These are phyloP conservation scores for Saccharomycopsis babjevae DNA, from an alignment of 805 yeast genomes.

Conservation along the genomic window DNA sequence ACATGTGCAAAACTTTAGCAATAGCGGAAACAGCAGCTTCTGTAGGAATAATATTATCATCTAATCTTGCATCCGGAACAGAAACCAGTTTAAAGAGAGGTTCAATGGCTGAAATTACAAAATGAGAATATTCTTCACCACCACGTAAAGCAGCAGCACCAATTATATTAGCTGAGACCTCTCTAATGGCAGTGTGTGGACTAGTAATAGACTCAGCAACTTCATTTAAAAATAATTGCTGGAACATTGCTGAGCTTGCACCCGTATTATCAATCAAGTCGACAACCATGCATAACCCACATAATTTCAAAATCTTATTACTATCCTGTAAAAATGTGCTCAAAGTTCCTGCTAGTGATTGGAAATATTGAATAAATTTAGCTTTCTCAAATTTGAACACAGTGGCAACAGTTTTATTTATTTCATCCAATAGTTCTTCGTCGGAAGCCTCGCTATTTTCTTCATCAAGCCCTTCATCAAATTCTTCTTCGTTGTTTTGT, in stretches of 20 bases:
- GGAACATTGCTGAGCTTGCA: slow-evolving; percentile 49
- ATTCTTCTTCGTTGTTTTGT: slow-evolving; percentile 62
- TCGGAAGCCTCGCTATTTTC: slow-evolving; percentile 80
- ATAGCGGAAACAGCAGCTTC: slow-evolving; percentile 78
- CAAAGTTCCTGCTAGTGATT: slow-evolving; percentile 51
- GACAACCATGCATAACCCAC: slow-evolving; percentile 71
- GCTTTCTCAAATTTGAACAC: slow-evolving; percentile 55
- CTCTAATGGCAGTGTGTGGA: slow-evolving; percentile 66
- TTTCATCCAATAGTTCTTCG: slow-evolving; percentile 81
- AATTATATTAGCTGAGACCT: slow-evolving; percentile 74
- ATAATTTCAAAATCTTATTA: slow-evolving; percentile 56
- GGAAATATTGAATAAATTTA: slow-evolving; percentile 55
- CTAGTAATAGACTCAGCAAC: slow-evolving; percentile 55
- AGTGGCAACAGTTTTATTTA: slow-evolving; percentile 62
- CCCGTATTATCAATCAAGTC: slow-evolving; percentile 80
- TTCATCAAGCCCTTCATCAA: slow-evolving; percentile 76
- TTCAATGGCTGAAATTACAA: slow-evolving; percentile 60
- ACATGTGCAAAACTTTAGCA: slow-evolving; percentile 68
- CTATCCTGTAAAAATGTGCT: slow-evolving; percentile 54
- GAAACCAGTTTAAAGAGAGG: slow-evolving; percentile 63
- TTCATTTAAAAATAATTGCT: slow-evolving; percentile 52
- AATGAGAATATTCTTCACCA: slow-evolving; percentile 49
- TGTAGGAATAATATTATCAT: slow-evolving; percentile 76
- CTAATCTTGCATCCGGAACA: slow-evolving; percentile 76
- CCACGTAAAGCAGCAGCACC: slow-evolving; percentile 85